These are phyloP conservation scores for Fusarium musae DNA, from an alignment of 2,329 filamentous ascomycete species.

Conservation along the genomic window DNA sequence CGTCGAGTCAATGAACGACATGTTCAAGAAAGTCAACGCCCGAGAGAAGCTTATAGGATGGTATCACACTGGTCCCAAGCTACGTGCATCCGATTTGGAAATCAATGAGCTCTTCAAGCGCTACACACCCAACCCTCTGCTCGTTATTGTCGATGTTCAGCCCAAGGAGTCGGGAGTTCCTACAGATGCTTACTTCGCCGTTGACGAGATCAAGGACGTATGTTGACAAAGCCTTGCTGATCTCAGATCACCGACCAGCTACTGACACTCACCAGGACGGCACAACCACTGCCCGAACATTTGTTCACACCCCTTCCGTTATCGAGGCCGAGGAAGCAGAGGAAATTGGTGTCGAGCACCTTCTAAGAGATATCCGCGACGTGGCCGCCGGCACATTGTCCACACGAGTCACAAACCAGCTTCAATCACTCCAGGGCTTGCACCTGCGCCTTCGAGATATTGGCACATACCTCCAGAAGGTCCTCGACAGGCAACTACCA, in stretches of 20 bases:
- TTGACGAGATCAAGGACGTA: constrained; percentile 99
- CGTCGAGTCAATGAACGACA: constrained; percentile 99
- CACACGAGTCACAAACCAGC: constrained; percentile 95
- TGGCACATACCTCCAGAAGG: constrained; percentile 93
- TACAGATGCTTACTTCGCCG: constrained; percentile 98
- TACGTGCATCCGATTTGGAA: constrained; percentile 94
- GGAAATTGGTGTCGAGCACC: constrained; percentile 97
- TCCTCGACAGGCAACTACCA: constrained; percentile 89
- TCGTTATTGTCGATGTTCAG: constrained; percentile 98
- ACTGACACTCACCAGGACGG: constrained; percentile 75
- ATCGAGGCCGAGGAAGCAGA: constrained; percentile 99
- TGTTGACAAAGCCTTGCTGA: constrained; percentile 48
- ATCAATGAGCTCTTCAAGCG: constrained; percentile 99
- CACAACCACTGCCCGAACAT: constrained; percentile 95
- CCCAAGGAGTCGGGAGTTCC: constrained; percentile 97
- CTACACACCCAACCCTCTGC: constrained; percentile 94
- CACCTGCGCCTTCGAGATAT: constrained; percentile 96
- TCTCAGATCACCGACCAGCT: background rate
- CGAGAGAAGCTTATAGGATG: constrained; percentile 98
- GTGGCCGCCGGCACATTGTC: constrained; percentile 97
- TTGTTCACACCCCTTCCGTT: constrained; percentile 97
- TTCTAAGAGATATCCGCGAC: constrained; percentile 96
- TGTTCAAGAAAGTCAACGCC: constrained; percentile 99
- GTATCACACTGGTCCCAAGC: constrained; percentile 98
- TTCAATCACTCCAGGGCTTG: constrained; percentile 95